Base-by-base conservation (phyloP, 2,329 filamentous ascomycete species). In the Paecilomyces sp. region DNA sequence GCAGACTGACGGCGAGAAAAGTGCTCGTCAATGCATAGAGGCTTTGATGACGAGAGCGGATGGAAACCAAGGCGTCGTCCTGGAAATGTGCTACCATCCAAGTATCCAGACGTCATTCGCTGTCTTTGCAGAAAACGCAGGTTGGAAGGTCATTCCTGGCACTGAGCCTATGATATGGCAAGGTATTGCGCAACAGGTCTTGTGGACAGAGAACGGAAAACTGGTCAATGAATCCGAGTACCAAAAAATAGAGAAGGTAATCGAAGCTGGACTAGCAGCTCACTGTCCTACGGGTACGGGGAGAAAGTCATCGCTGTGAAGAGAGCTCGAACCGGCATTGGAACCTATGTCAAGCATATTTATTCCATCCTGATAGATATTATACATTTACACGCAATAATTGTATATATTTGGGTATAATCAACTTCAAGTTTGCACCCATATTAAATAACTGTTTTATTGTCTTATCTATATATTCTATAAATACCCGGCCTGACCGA, bases 61-160 rank as follows among this genome's bases (percentile, higher is more conserved):
- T 18, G 41, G n/a, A n/a, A 47, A 18, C n/a, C 41, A 56, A 52
- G 66, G 66, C 1, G 53, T 65, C n/a, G 15, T 69, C 28, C 53
- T 69, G 30, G 66, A 69, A 53, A 69, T 69, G 67, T 69, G 67
- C 52, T 69, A 69, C 57, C 62, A 64, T 58, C 61, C 66, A 58
- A 57, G 57, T 52, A 13, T 58, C 62, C 24, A 60, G 30, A 68
- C 66, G 7, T 58, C 57, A 1, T 55, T 68, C 15, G 59, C 62
- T 9, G 58, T 57, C 3, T 56, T 61, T 8, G 64, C 60, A 0
- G 60, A 61, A n/a, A 57, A 55, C 3, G 54, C 57, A 12, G 65
- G 65, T 12, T 68, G 66, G 66, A 58, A 54, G 13, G 59, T 61
- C 7, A 61, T 67, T 56, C 24, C 55, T 9, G 66, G 66, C 2